Conservation (phyloP, 73 alveolate species). For the Blepharisma stoltei region DNA sequence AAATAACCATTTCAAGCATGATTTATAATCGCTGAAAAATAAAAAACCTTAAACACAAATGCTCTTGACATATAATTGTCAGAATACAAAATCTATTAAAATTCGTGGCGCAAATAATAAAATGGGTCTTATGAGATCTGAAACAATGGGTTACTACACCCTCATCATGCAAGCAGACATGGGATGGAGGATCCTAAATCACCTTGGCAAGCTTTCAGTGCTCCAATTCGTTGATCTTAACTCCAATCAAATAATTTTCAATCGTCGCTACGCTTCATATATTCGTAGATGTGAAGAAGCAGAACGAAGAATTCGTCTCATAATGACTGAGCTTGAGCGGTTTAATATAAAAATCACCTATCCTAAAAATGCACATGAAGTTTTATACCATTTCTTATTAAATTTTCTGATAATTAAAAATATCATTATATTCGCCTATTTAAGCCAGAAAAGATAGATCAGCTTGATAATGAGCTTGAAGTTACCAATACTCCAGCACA, state of each 20-base stretch:
- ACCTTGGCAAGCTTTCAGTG: conserved; percentile 82
- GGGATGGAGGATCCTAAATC: conserved; percentile 83
- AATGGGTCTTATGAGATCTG: conserved; percentile 85
- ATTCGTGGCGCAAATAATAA: background rate
- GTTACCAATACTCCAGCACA: conserved; percentile 35
- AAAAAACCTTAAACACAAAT: no score
- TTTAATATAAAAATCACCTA: conserved; percentile 46
- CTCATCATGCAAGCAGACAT: conserved; percentile 85
- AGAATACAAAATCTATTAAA: no score
- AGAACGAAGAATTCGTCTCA: conserved; percentile 42
- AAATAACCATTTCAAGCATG: no score
- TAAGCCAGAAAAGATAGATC: no score
- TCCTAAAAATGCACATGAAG: conserved; percentile 38
- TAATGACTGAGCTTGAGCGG: conserved; percentile 48
- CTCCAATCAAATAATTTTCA: conserved; percentile 62
- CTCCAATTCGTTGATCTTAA: conserved; percentile 90
- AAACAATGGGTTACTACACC: conserved; percentile 88
- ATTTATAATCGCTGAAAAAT: no score
- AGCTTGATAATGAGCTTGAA: conserved; percentile 31
- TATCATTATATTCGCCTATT: no score
- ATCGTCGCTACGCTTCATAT: conserved; percentile 66
- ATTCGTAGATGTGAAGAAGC: conserved; percentile 81
- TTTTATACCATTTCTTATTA: no score
- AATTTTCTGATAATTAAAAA: no score
- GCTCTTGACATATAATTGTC: no score